Evolutionary conservation across 2,329 filamentous ascomycete species (phyloP), one percentile per base, ranked within the genome.

Genomic region (Hypoxylon sp.): DNA sequence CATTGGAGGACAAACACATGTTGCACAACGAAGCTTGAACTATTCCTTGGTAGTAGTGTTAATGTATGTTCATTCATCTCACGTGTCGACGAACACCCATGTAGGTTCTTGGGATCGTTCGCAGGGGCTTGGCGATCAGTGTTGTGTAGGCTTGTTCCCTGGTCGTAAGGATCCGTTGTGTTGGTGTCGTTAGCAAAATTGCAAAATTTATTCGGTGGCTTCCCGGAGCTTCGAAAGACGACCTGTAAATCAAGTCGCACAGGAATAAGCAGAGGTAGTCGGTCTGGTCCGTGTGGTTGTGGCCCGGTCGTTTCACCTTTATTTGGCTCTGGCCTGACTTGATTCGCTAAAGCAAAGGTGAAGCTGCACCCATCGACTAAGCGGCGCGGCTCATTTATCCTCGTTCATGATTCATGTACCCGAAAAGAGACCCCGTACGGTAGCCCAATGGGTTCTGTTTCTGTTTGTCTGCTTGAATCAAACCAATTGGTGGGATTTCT

Each of bases 281-380:
- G 38, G 38, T 19, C 38, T 50, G 55, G 51, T 49, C 52, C 28
- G 30, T 21, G 51, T 59, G 67, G 67, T 63, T 55, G 56, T 48
- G 60, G 67, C 53, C 55, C 45, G 55, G 46, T 56, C 64, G 67
- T 70, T 70, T 70, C 67, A 67, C 30, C 49, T 64, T 64, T 48
- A 67, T 49, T 69, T 36, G 30, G 58, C 46, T 25, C 28, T 50
- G 34, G 45, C 50, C 55, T 60, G 58, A 28, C 49, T 36, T 38
- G 43, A 58, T 34, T 38, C 34, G 45, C 52, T 23, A 25, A 43
- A 45, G 32, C 34, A 38, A 34, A 14, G 45, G 9, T 57, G 32
- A 28, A 36, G 43, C 36, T 56, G 41, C 43, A 62, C 21, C 65
- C 66, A 69, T 55, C 28, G 45, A 43, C 53, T n/a, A 36, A 43